phyloP scores from a whole-genome alignment of 75 land plant species.

The Pseudotsuga menziesii region DNA sequence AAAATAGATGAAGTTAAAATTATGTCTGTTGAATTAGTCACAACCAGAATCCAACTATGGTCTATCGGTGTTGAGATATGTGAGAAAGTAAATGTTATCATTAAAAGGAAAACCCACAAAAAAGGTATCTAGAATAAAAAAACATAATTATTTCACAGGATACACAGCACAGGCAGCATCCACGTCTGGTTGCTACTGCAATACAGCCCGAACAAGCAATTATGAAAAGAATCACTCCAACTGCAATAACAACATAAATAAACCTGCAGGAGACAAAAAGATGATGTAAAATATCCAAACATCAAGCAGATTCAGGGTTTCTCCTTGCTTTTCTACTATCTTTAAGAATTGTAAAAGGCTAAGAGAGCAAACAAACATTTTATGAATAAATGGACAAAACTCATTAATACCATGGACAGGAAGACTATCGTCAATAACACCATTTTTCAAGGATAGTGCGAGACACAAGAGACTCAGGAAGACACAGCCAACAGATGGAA shows the following conservation, averaged over 20 bases:
- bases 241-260: conserved; percentile 76
- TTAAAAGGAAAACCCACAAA: neutral
- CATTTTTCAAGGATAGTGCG: too few species aligned
- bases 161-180: conserved; percentile 93
- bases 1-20: neutral
- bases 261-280: conserved; percentile 63
- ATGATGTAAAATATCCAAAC: neutral
- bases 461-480: too few species aligned
- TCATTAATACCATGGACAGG: too few species aligned
- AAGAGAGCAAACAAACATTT: neutral
- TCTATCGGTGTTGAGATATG: neutral
- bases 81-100: neutral
- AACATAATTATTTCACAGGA: conserved; percentile 29
- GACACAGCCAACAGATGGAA: too few species aligned
- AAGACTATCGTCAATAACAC: too few species aligned
- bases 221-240: conserved; percentile 65
- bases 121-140: neutral
- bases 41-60: neutral
- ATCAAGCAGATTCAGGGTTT: neutral
- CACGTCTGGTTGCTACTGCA: conserved; percentile 66
- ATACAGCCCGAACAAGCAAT: conserved; percentile 81
- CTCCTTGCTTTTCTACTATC: neutral
- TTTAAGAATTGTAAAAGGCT: neutral
- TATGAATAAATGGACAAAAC: neutral
- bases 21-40: neutral